Evolutionary conservation across 2,329 filamentous ascomycete species (phyloP), one percentile per base, ranked within the genome.

Genomic region (Fusarium tupiense): DNA sequence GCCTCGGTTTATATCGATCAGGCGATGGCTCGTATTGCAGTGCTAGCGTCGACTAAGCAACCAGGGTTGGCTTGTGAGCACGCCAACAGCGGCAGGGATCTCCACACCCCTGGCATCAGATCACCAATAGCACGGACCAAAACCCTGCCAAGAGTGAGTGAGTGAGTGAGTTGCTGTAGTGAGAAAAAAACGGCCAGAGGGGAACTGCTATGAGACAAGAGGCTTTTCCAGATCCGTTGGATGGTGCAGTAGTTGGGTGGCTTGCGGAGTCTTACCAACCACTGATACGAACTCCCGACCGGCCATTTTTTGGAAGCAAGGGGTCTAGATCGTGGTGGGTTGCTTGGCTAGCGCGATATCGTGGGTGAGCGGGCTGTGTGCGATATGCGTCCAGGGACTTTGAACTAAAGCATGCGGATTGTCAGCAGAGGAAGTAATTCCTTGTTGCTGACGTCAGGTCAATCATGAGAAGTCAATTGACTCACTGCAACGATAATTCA

Each of bases 1-100:
- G 59, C 71, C 71, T 69, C 71, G 71, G 71, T 61, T 61, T 72
- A 58, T 69, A 69, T 53, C 43, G 20, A 69, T 72, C 70, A 72
- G 69, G 44, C 62, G 46, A 71, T 67, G 52, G 52, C 69, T 71
- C 67, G 69, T 71, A 71, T 71, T 38, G 56, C 44, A 29, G 52
- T 52, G 44, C 49, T 54, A 61, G 66, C 50, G 69, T 71, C 69
- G 57, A 69, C 69, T 71, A 71, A 61, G 58, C 67, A 71, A 67
- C 69, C 62, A 65, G 24, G 46, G 24, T 60, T 59, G 61, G 50
- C 65, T 44, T 71, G 50, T 49, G 53, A n/a, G 38, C 61, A 56
- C 61, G 67, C 69, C 61, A 71, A 58, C 33, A 44, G 22, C 14
- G 46, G 61, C 49, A 71, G 53, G 61, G 54, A 54, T 66, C 68